phyloP scores from a whole-genome alignment of 345 rosid species.

The Moricandia arvensis region DNA sequence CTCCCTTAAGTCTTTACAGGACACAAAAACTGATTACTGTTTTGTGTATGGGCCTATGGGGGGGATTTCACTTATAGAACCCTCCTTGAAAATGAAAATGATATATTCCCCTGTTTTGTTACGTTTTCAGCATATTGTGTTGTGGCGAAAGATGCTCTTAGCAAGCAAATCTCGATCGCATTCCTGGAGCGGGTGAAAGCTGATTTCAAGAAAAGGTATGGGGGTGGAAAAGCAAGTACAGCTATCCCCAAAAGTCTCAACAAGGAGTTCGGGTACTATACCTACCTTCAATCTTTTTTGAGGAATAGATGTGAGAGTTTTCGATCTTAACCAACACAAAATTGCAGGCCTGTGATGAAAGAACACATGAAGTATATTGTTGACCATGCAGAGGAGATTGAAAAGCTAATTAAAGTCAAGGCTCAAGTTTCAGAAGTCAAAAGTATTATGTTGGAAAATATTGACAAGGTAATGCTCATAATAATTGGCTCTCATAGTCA shows the following conservation, averaged over 20 bases:
- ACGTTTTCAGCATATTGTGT: conserved; percentile 78
- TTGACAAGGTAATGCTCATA: conserved; percentile 63
- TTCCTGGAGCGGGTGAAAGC: conserved; percentile 89
- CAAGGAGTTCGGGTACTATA: conserved; percentile 87
- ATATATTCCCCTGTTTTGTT: conserved; percentile 10
- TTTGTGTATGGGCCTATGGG: not conserved
- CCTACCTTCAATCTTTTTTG: not conserved
- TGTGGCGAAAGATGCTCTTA: conserved; percentile 86
- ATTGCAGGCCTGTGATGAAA: conserved; percentile 81
- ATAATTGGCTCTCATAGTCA: too few relatives aligned
- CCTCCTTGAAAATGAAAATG: conserved; percentile 14
- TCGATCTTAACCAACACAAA: not conserved
- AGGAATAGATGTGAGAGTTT: not conserved
- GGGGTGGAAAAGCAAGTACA: conserved; percentile 95
- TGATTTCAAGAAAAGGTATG: conserved; percentile 88
- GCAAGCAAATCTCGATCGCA: conserved; percentile 92
- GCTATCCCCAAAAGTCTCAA: conserved; percentile 90
- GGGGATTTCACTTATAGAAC: not conserved
- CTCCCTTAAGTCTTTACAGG: not conserved
- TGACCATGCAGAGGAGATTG: conserved; percentile 95
- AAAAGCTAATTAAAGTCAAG: conserved; percentile 87
- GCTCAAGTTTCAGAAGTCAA: conserved; percentile 98
- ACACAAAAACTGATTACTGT: not conserved
- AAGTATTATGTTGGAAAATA: conserved; percentile 92
- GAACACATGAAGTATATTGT: conserved; percentile 95